A percentile compares a stretch with the other conserved stretches of the same genome.
phyloP scores from a whole-genome alignment of 208 protist species.

The Trypanosoma cruzi region DNA sequence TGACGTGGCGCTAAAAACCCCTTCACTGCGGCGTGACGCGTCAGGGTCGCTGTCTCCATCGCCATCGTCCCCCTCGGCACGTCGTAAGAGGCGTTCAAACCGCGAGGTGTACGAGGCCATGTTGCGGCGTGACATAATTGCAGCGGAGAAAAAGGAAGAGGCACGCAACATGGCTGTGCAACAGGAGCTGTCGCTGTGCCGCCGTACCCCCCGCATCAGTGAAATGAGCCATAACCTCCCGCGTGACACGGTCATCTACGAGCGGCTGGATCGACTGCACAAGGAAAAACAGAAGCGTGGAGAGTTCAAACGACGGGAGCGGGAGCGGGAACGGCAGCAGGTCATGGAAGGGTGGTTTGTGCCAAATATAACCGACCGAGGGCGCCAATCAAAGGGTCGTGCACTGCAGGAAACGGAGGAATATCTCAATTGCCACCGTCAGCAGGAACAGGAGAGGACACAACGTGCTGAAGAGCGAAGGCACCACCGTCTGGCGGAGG shows the following conservation, averaged over 20 bases:
- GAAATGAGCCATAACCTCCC: conserved; percentile 1
- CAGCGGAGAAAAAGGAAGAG: conserved; percentile 26
- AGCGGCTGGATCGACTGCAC: conserved; percentile 22
- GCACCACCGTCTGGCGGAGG: background rate
- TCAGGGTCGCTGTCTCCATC: background rate
- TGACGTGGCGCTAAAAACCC: background rate
- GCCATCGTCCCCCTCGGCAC: background rate
- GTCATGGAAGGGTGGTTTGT: conserved; percentile 13
- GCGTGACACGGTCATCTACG: conserved; percentile 21
- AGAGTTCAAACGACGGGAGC: background rate
- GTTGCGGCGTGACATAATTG: conserved; percentile 17
- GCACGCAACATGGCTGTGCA: conserved; percentile 4
- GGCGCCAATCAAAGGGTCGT: conserved; percentile 13
- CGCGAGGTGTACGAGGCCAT: conserved; percentile 22
- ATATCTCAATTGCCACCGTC: background rate
- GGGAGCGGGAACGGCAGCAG: conserved; percentile 13
- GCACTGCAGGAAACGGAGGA: conserved; percentile 10
- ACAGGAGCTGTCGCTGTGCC: conserved; percentile 15
- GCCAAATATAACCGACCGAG: conserved; percentile 23
- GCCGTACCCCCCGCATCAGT: conserved; percentile 19
- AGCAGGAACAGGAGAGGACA: background rate
- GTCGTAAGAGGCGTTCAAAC: background rate
- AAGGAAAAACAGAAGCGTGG: conserved; percentile 19
- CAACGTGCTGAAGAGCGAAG: conserved; percentile 10
- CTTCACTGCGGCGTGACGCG: background rate